Conservation (phyloP, 805 yeast genomes). For the Debaryomyces tyrocola region DNA sequence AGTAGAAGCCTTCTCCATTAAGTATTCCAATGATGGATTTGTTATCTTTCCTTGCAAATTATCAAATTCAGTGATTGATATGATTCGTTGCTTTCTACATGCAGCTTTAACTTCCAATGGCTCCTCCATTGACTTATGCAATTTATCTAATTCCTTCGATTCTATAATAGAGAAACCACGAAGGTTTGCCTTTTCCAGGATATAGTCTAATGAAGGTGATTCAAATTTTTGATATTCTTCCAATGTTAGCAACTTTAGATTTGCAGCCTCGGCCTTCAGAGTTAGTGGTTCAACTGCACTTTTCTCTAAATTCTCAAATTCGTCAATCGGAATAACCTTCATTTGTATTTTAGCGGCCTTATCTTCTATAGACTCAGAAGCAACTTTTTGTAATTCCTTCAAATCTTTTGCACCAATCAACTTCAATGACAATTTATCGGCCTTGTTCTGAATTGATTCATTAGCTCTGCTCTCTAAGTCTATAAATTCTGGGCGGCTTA, state of each 20-base stretch:
- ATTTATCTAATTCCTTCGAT: constrained; percentile 1
- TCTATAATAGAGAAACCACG: constrained; percentile 9
- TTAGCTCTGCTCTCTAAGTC: constrained; percentile 5
- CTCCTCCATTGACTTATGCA: constrained; percentile 9
- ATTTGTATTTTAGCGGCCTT: constrained; percentile 2
- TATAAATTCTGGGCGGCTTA: neutral
- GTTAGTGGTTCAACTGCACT: constrained; percentile 11
- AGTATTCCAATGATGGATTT: constrained; percentile 14
- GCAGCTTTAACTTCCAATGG: constrained; percentile 14
- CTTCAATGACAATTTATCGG: neutral
- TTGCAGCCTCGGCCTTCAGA: constrained; percentile 5
- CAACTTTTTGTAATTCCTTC: constrained; percentile 7
- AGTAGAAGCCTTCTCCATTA: constrained; percentile 10
- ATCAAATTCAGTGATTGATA: constrained; percentile 6
- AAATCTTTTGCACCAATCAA: constrained; percentile 9
- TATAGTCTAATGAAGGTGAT: constrained; percentile 19
- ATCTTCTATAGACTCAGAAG: constrained; percentile 5
- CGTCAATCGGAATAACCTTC: constrained; percentile 7
- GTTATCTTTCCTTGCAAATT: constrained; percentile 7
- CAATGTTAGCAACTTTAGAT: constrained; percentile 11
- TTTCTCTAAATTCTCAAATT: constrained; percentile 10
- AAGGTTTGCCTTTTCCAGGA: constrained; percentile 22
- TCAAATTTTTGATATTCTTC: constrained; percentile 17
- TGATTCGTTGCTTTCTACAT: constrained; percentile 11
- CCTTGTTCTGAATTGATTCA: constrained; percentile 6